These are phyloP conservation scores for Rhododendron mucronatum DNA, from an alignment of 148 eudicot genomes.

Conservation along the genomic window DNA sequence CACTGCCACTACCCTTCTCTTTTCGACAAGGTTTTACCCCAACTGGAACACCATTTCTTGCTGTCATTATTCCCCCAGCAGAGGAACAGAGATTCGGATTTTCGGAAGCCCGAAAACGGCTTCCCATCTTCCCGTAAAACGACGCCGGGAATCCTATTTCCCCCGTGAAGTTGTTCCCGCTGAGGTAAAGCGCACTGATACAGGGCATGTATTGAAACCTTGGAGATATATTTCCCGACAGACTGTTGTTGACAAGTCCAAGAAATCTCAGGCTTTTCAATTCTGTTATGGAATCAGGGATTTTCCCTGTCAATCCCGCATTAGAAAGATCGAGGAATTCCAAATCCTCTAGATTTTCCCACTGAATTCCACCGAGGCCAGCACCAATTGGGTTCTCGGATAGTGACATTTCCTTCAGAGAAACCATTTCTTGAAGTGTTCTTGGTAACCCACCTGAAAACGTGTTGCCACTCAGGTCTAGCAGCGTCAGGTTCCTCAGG, in stretches of 20 bases:
- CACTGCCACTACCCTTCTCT: background rate
- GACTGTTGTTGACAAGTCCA: constrained; percentile 48
- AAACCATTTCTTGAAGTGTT: constrained; percentile 44
- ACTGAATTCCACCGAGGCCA: constrained; percentile 31
- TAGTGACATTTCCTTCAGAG: constrained; percentile 48
- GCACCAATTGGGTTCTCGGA: constrained; percentile 55
- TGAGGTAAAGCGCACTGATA: constrained; percentile 45
- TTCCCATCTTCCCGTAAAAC: constrained; percentile 56
- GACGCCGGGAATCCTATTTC: constrained; percentile 30
- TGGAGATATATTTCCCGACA: constrained; percentile 46
- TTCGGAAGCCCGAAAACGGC: constrained; percentile 53
- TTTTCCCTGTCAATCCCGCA: constrained; percentile 38
- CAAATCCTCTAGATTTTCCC: constrained; percentile 50
- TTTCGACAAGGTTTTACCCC: constrained; percentile 43
- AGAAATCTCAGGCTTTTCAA: constrained; percentile 48
- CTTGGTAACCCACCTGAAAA: constrained; percentile 47
- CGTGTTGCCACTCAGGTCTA: constrained; percentile 52
- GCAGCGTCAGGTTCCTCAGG: constrained; percentile 44
- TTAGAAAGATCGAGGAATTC: constrained; percentile 50
- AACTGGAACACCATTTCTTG: constrained; percentile 19
- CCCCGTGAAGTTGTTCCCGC: constrained; percentile 59
- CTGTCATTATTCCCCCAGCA: constrained; percentile 9
- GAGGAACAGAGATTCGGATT: constrained; percentile 52
- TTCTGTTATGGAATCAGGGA: constrained; percentile 47
- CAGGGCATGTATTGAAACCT: constrained; percentile 39